Evolutionary conservation across 2,329 filamentous ascomycete genomes (phyloP).

Genomic region (Colletotrichum sp.): DNA sequence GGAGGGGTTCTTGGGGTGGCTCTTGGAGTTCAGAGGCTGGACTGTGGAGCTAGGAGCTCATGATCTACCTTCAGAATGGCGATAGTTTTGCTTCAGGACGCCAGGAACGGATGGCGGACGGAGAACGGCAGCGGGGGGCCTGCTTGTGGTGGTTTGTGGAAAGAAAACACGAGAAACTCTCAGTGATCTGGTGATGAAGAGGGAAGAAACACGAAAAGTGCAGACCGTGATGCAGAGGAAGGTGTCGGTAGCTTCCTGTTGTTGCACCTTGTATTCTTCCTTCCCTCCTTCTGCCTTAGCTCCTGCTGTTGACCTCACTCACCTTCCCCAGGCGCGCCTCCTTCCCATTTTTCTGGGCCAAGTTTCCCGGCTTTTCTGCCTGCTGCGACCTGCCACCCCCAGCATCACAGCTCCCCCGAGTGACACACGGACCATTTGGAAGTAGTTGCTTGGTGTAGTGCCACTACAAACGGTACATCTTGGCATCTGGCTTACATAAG

Average conservation of each 20-base stretch:
- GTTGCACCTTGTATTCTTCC: not conserved
- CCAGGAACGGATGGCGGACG: not conserved
- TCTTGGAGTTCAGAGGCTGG: not conserved
- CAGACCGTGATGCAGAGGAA: not conserved
- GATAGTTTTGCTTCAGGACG: slow-evolving; percentile 16
- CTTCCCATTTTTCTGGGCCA: not conserved
- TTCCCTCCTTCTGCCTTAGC: not conserved
- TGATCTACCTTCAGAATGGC: slow-evolving; percentile 22
- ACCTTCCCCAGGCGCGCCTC: not conserved
- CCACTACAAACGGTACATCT: not conserved
- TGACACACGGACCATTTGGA: not conserved
- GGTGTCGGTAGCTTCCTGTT: not conserved
- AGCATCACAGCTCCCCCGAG: not conserved
- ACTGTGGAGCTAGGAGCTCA: slow-evolving; percentile 17
- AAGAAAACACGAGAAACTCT: not conserved
- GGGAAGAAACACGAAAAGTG: not conserved
- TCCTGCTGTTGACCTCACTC: not conserved
- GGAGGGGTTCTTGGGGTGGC: not conserved
- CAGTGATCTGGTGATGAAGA: not conserved
- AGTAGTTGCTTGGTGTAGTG: not conserved
- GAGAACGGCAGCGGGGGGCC: not conserved
- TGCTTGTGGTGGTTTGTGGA: not conserved
- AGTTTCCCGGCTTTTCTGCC: not conserved
- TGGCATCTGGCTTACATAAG: not conserved
- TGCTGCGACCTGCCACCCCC: not conserved